Evolutionary conservation across 73 alveolate genomes (phyloP).

Genomic region (Durusdinium trenchii): DNA sequence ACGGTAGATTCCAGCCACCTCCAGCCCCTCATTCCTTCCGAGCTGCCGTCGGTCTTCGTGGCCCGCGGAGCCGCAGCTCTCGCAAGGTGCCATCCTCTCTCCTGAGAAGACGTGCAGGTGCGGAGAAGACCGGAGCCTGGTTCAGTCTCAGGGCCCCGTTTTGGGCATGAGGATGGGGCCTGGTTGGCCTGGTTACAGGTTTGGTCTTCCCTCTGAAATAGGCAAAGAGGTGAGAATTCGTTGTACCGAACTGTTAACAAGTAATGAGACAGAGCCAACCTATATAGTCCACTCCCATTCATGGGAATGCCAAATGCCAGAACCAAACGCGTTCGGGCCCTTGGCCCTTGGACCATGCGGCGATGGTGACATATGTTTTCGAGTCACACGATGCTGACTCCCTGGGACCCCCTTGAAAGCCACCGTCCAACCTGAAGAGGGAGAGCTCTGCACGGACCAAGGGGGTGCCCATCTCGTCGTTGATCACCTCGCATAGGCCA

Average conservation of each 20-base stretch:
- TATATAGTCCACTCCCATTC: too few species aligned
- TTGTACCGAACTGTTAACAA: too few species aligned
- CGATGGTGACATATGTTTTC: too few species aligned
- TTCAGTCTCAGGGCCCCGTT: background rate
- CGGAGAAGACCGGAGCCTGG: background rate
- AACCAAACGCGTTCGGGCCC: background rate
- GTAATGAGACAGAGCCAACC: too few species aligned
- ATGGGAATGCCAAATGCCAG: background rate
- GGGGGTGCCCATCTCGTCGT: constrained; percentile 46
- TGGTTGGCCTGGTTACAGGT: too few species aligned
- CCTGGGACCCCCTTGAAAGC: too few species aligned
- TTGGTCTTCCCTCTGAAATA: too few species aligned
- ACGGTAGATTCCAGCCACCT: too few species aligned
- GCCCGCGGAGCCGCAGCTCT: constrained; percentile 54
- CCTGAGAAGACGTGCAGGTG: background rate
- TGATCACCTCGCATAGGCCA: constrained; percentile 19
- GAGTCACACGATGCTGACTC: too few species aligned
- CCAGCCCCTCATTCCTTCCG: background rate
- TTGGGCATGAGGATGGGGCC: too few species aligned
- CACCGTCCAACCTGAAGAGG: constrained; percentile 8
- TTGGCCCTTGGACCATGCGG: too few species aligned
- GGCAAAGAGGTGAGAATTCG: too few species aligned
- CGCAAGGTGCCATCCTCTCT: constrained; percentile 2
- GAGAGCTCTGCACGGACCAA: constrained; percentile 73
- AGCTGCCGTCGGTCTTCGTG: constrained; percentile 55